Evolutionary conservation across 768 basidiomycete species (phyloP).

Genomic region (Mycena pura): DNA sequence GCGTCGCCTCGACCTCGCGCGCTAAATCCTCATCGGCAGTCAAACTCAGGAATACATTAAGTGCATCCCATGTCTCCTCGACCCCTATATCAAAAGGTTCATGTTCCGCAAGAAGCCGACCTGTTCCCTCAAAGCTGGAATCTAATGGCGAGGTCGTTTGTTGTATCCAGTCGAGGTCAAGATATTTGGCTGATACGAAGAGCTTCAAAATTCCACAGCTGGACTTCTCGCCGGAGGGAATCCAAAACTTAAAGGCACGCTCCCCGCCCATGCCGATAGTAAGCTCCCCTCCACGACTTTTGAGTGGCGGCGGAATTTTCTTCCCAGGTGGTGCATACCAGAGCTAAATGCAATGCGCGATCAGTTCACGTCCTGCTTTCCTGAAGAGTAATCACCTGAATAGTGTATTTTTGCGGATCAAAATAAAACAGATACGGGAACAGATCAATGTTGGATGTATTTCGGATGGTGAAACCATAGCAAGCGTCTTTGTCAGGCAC

Average conservation of each 20-base stretch:
- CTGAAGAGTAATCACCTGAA: not conserved
- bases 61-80: too few species aligned
- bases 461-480: not conserved
- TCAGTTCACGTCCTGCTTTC: not conserved
- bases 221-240: not conserved
- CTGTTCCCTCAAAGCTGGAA: not conserved
- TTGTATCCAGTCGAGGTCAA: not conserved
- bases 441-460: not conserved
- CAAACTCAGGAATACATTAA: too few species aligned
- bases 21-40: too few species aligned
- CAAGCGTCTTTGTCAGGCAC: not conserved
- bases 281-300: not conserved
- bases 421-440: not conserved
- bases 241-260: not conserved
- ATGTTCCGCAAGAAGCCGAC: not conserved
- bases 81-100: too few species aligned
- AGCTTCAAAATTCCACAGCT: not conserved
- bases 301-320: not conserved
- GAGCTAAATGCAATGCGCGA: not conserved
- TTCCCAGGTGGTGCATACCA: not conserved
- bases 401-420: not conserved
- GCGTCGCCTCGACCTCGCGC: too few species aligned
- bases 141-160: not conserved
- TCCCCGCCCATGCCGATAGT: not conserved
- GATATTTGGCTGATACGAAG: not conserved